Base-by-base conservation (phyloP, 768 basidiomycete genomes). In the Termitomyces sp. region DNA sequence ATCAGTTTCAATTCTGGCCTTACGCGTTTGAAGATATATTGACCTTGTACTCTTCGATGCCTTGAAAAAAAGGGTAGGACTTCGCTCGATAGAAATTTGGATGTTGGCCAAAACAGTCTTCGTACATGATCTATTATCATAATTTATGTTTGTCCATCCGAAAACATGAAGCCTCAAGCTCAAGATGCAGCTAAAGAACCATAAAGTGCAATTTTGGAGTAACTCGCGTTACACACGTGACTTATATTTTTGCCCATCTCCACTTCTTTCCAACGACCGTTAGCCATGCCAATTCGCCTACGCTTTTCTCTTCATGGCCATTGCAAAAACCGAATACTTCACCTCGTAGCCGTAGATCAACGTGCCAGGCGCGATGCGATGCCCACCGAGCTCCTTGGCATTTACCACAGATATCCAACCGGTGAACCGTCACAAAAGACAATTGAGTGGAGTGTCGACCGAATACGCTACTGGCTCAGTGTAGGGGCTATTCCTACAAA, bases 401-500 rank as follows among this genome's bases (percentile, higher is more conserved):
- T 90, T 51, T 97, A 91, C 77, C 80, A 92, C 72, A 94, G 93
- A 4, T 85, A 81, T 64, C 74, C 85, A 50, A 73, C 72, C 54
- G 78, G 71, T 17, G 82, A 79, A 42, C 72, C 79, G 61, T 73
- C 77, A 29, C 80, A 84, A 66, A 96, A 95, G 75, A 86, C 83
- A 38, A 79, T 98, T 59, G 83, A 88, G 67, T 98, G 96, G 95
- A 94, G 94, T 73, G 87, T 89, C 31, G 88, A 92, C 67, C 85
- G 96, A 71, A 92, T 98, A 72, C 81, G 82, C 61, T 94, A 92
- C 69, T 98, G 96, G 96, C 73, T 98, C 43, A 81, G 81, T 38
- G 85, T 89, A 17, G 96, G 95, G 0, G 96, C 96, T 38, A 73
- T 83, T 62, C 96, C 96, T 1, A 89, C 86, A 49, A 86, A 87